A percentile compares a stretch with the other conserved stretches of the same genome.
Evolutionary conservation across 2,329 filamentous ascomycete genomes (phyloP).

Genomic region (Pseudocercospora cruenta): DNA sequence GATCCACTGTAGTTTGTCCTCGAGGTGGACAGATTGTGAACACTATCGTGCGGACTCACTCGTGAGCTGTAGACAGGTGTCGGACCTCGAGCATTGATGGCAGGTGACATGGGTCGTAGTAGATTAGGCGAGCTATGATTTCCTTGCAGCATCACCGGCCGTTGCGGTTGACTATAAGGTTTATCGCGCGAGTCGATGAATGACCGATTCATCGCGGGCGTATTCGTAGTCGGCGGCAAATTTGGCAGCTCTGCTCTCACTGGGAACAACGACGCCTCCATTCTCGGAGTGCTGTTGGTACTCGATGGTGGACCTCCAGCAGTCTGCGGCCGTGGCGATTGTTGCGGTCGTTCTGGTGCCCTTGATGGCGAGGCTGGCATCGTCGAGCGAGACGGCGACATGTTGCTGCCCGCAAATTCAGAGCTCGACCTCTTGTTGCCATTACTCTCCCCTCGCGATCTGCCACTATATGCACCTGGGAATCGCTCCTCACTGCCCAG

Average conservation of each 20-base stretch:
- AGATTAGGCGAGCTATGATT: conserved; percentile 32
- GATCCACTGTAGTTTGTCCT: conserved; percentile 32
- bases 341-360: neutral
- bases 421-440: conserved; percentile 25
- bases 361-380: neutral
- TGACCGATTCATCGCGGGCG: conserved; percentile 20
- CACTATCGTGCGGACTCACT: conserved; percentile 21
- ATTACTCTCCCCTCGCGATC: conserved; percentile 22
- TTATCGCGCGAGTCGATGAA: conserved; percentile 40
- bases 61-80: conserved; percentile 17
- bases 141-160: conserved; percentile 21
- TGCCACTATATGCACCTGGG: neutral
- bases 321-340: conserved; percentile 21
- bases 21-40: conserved; percentile 22
- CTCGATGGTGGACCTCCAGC: conserved; percentile 17
- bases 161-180: conserved; percentile 31
- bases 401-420: conserved; percentile 18
- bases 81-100: conserved; percentile 7
- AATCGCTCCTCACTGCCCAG: conserved; percentile 2
- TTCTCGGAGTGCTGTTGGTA: conserved; percentile 17
- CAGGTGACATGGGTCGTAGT: conserved; percentile 9
- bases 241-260: conserved; percentile 15
- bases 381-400: conserved; percentile 17
- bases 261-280: conserved; percentile 34
- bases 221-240: conserved; percentile 11